phyloP scores from a whole-genome alignment of 2,329 filamentous ascomycete species.

The Curvularia verruculosa region DNA sequence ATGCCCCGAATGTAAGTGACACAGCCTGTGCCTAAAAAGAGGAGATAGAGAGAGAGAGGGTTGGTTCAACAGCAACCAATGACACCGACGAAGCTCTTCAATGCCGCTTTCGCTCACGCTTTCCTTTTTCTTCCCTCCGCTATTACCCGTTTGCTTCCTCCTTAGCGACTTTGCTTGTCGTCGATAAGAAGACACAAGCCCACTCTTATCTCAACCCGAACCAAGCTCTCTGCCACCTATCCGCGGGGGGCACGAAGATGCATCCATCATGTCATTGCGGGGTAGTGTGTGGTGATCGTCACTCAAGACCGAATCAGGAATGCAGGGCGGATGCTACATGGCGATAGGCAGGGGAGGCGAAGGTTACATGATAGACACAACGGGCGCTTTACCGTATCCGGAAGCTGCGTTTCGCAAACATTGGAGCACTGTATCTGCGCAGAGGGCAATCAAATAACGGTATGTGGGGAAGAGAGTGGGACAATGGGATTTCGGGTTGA shows the following conservation, averaged over 20 bases:
- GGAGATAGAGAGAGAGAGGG: too few relatives aligned
- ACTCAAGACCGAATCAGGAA: background rate
- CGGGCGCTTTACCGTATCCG: constrained; percentile 20
- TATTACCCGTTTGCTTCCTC: background rate
- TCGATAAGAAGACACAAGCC: background rate
- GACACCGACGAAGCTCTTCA: background rate
- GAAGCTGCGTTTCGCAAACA: constrained; percentile 23
- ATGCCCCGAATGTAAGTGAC: background rate
- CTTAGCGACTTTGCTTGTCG: background rate
- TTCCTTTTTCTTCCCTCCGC: background rate
- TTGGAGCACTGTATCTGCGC: background rate
- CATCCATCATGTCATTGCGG: background rate
- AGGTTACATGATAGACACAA: constrained; percentile 21
- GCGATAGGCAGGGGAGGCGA: background rate
- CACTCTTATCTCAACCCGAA: background rate
- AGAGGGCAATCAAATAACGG: background rate
- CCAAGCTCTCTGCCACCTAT: background rate
- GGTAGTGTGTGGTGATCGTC: background rate
- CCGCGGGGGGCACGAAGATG: background rate
- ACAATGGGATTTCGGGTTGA: background rate
- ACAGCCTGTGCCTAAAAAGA: background rate
- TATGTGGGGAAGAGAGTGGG: background rate
- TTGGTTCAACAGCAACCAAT: background rate
- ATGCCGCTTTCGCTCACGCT: background rate
- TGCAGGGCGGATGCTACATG: background rate